Evolutionary conservation across 1,284 basidiomycete species (phyloP), one percentile per base, ranked within the genome.

Genomic region (Phaffia rhodozyma): DNA sequence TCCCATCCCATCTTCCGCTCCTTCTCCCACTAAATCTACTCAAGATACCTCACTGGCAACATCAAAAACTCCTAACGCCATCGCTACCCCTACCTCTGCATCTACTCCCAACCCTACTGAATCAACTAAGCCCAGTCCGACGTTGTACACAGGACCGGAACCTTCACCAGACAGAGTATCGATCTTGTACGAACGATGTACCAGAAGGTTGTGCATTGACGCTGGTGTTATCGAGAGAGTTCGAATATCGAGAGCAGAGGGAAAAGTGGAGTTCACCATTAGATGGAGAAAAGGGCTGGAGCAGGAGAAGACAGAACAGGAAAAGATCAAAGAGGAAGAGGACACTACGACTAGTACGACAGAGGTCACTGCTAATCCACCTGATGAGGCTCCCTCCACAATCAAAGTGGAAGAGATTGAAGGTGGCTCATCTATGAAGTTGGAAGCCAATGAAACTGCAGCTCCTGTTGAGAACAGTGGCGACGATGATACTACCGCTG

Each of bases 151-250:
- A 5, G 66, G 66, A 7, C 75, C 77, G 11, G 75, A 76, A 65
- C 71, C 73, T 2, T 70, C 71, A 5, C 64, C 74, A 61, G 78
- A 82, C 71, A 73, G 80, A 25, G 71, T 97, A n/a, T 93, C 89
- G 18, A 89, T 97, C 71, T 86, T 94, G 0, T 98, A 94, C 74
- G 91, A 91, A 66, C 86, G 86, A 52, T 90, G 89, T 57, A 85
- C 85, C 63, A 81, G 89, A 63, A 82, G 94, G 48, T 80, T 98
- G 55, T 86, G 93, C 30, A 81, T 97, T 66, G 88, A 97, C 74
- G 87, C 93, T 3, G 86, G 87, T 65, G 84, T 89, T 27, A 88
- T 97, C 47, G 84, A 88, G 54, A 82, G 81, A 65, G 80, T 98
- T 63, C 86, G 82, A 69, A 83, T 98, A 18, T 86, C 83, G 76